Evolutionary conservation across 1,284 basidiomycete genomes (phyloP).

Genomic region (Ustilago trichophora): DNA sequence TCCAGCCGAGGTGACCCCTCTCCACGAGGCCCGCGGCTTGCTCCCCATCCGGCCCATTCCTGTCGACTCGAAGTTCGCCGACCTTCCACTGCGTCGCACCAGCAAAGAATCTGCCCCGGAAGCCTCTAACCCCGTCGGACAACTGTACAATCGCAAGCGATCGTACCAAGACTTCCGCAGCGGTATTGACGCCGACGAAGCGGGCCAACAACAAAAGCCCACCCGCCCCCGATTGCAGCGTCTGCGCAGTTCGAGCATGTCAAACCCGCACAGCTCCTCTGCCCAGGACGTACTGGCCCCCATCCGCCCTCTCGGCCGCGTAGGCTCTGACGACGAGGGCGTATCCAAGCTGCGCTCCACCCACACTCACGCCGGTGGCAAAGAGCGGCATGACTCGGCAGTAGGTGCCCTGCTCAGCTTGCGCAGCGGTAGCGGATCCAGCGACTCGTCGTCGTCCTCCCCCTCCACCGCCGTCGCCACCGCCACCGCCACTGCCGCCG

Average conservation of each 20-base stretch:
- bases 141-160: conserved; percentile 32
- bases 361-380: conserved; percentile 10
- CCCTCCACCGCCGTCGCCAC: too few species aligned
- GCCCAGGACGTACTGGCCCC: conserved; percentile 23
- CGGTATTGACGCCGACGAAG: conserved; percentile 8
- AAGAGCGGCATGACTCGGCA: conserved; percentile 41
- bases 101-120: not conserved
- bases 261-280: conserved; percentile 6
- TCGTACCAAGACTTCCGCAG: conserved; percentile 31
- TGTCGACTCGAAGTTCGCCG: conserved; percentile 34
- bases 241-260: conserved; percentile 43
- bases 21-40: conserved; percentile 41
- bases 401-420: conserved; percentile 45
- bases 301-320: conserved; percentile 23
- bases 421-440: conserved; percentile 34
- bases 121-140: conserved; percentile 1
- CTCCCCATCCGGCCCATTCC: conserved; percentile 46
- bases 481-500: conserved; percentile 7
- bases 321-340: conserved; percentile 37
- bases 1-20: conserved; percentile 31
- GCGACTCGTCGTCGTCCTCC: too few species aligned
- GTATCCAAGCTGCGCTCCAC: conserved; percentile 39
- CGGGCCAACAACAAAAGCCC: not conserved
- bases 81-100: conserved; percentile 13
- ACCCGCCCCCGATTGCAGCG: conserved; percentile 38